Evolutionary conservation across 129 eudicot species (phyloP), one percentile per base, ranked within the genome.

Genomic region (Pittosporum tobira): DNA sequence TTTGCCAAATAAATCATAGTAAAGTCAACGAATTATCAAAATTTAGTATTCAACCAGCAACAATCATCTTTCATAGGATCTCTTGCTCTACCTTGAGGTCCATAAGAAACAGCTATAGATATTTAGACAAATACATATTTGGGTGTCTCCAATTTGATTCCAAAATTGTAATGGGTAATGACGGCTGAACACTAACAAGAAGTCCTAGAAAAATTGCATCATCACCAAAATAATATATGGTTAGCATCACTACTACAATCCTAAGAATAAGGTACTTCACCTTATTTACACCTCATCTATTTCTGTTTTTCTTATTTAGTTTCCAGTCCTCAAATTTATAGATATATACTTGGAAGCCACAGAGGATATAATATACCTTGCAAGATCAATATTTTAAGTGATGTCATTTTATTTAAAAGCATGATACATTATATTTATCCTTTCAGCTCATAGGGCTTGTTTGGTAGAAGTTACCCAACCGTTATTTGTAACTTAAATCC

Each of bases 181-280:
- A 11, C 8, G 11, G 27, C 30, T 56, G 38, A 56, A 56, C 49
- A 18, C 49, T 18, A n/a, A 45, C 49, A 4, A 56, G 22, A 31
- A 56, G 61, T 56, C 61, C 61, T 30, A 29, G 45, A 29, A 56
- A 29, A 56, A 9, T 30, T 31, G 61, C 61, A 56, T 54, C 59
- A 54, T 54, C 59, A 54, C 19, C 19, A n/a, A 40, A 27, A 40
- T 54, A 51, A 51, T 54, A 29, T 28, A 54, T 42, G n/a, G 59
- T 54, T 54, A 3, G 43, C 59, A 28, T 31, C 27, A 56, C 61
- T 3, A 56, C 44, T 34, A 56, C 61, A 56, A 20, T 56, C 38
- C 44, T 30, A 29, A 29, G 11, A 55, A 56, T 30, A 56, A 19
- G 44, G 18, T 54, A 29, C 22, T 27, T n/a, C 29, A 15, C 42